Conservation (phyloP, 208 protist species). For the Blastocrithidia nonstop region DNA sequence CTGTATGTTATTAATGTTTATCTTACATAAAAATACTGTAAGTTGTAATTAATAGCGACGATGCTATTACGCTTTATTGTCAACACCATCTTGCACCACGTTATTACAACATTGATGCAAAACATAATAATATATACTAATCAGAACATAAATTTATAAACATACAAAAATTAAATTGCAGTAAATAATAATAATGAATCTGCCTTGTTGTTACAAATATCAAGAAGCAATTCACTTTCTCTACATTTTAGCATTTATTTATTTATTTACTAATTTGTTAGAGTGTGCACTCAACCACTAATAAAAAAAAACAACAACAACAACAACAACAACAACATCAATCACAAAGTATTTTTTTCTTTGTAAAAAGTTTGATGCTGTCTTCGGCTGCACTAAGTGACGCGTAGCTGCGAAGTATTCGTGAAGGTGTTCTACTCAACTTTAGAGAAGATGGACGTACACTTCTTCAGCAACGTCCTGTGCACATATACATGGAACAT, state of each 20-base stretch:
- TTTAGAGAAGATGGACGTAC: constrained; percentile 60
- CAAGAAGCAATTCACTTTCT: constrained; percentile 5
- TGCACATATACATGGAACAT: constrained; percentile 12
- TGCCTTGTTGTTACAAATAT: neutral
- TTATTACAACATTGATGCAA: too few relatives aligned
- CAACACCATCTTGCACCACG: too few relatives aligned
- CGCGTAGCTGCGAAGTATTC: constrained; percentile 47
- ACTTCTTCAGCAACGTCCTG: constrained; percentile 55
- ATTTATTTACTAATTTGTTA: neutral
- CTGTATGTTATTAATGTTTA: too few relatives aligned
- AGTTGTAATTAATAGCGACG: too few relatives aligned
- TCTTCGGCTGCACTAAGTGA: too few relatives aligned
- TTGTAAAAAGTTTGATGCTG: too few relatives aligned
- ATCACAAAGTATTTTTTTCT: too few relatives aligned
- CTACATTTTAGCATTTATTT: constrained; percentile 1
- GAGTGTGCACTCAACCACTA: neutral
- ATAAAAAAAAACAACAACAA: constrained; percentile 1
- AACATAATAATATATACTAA: too few relatives aligned
- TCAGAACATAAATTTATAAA: neutral
- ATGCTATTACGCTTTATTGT: constrained; percentile 6
- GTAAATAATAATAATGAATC: neutral
- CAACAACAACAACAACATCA: too few relatives aligned
- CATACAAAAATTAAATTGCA: neutral
- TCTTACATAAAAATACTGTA: too few relatives aligned
- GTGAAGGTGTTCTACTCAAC: constrained; percentile 49